Conservation (phyloP, 345 rosid genomes). For the Eucalyptus paniculata region DNA sequence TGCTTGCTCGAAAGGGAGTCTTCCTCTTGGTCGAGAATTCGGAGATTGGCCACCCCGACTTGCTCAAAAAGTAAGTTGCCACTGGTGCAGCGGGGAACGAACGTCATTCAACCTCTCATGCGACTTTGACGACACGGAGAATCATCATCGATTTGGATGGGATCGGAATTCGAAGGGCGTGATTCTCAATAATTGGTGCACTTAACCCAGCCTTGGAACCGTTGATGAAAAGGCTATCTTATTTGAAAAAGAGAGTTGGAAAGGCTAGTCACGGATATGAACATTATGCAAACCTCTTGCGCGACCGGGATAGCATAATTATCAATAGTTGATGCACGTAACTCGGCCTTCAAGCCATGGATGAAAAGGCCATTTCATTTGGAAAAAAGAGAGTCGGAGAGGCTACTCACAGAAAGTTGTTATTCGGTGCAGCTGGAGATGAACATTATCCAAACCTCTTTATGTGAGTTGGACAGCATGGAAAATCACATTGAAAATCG, state of each 20-base stretch:
- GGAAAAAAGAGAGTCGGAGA: not conserved
- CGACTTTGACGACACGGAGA: not conserved
- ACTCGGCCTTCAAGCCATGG: not conserved
- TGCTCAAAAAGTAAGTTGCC: not conserved
- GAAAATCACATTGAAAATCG: no score
- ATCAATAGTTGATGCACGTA: not conserved
- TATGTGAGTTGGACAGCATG: no score
- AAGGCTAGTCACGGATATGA: not conserved
- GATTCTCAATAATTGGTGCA: not conserved
- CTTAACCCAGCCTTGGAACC: not conserved
- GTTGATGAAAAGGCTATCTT: not conserved
- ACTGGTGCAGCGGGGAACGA: no score
- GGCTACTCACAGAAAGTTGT: not conserved
- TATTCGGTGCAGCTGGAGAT: no score
- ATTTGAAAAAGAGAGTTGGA: not conserved
- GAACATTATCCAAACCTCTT: no score
- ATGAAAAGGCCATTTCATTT: not conserved
- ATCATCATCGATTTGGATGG: not conserved
- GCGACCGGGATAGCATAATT: accelerated
- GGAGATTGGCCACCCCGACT: not conserved
- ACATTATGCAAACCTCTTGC: no score
- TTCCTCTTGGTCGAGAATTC: not conserved
- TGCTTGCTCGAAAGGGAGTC: not conserved
- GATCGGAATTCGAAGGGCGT: not conserved
- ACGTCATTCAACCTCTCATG: not conserved